Percentiles rank a stretch among this genome's conserved stretches.
Evolutionary conservation across 2,329 filamentous ascomycete species (phyloP).

Genomic region (Ophiocordyceps camponoti-saundersi): DNA sequence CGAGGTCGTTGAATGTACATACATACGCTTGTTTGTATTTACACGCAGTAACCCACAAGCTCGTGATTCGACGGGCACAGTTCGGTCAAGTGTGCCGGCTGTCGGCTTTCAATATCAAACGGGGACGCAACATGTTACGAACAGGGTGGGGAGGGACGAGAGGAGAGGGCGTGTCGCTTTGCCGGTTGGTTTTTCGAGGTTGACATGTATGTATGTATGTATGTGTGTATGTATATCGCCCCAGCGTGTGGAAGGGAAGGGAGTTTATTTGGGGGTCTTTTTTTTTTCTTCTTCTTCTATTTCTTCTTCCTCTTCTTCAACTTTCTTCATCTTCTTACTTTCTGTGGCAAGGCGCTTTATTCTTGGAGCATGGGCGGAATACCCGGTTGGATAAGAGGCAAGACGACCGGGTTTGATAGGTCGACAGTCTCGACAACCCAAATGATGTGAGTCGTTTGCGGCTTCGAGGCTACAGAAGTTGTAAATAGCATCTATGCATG

Average conservation of each 20-base stretch:
- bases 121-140: background rate
- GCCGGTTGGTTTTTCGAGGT: background rate
- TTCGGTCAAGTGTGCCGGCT: background rate
- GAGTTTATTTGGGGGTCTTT: background rate
- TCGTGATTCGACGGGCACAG: background rate
- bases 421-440: background rate
- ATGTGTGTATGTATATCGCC: background rate
- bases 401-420: background rate
- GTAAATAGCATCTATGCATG: background rate
- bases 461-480: background rate
- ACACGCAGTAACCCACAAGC: background rate
- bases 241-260: background rate
- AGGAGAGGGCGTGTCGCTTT: background rate
- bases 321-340: background rate
- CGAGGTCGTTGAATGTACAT: no score
- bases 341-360: background rate
- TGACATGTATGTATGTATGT: background rate
- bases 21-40: no score
- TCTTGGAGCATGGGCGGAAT: background rate
- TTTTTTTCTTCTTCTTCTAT: background rate
- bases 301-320: background rate
- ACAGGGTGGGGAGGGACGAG: background rate
- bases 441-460: background rate
- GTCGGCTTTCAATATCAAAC: background rate
- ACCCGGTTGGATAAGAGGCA: background rate